Evolutionary conservation across 1,284 basidiomycete genomes (phyloP), one percentile per base, ranked within the genome.

Genomic region (Malassezia brasiliensis): DNA sequence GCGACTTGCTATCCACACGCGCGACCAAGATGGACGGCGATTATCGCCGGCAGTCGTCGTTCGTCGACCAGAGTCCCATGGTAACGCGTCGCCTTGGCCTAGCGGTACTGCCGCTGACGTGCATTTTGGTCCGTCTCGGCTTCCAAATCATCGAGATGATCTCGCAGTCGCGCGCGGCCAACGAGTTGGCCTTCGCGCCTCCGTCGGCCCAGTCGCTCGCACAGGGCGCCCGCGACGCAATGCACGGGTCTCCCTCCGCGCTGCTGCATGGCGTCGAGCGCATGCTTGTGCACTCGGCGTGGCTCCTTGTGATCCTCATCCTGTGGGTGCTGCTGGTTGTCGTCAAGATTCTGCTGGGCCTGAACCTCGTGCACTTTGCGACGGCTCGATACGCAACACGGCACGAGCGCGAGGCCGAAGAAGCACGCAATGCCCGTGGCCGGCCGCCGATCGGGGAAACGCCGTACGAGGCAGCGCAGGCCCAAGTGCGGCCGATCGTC

Each of bases 31-130:
- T 57, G 36, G 55, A 57, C 36, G 50, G 50, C 28, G 56, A 62
- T 40, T 47, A 45, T n/a, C 57, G 54, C 56, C 48, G 53, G 38
- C 68, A 87, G 82, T 86, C 93, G 47, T 76, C 87, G 0, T 90
- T 94, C 60, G 88, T 96, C 19, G 93, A 98, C 73, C 90, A 96
- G 73, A 90, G 90, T 3, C 93, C 93, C 1, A 81, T 93, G 10
- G 90, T 96, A 31, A 87, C 90, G 0, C 85, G 93, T 2, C 83
- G 94, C 9, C 81, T 98, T 2, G 94, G 94, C 11, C 94, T 98
- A 69, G 86, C 93, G 0, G 85, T 90, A 0, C 79, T 98, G 17
- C 94, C 94, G 0, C 81, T 98, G 1, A 88, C 90, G 0, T 90
- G 90, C 25, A 80, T 98, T 9, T 84, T 86, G n/a, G 83, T 96